These are phyloP conservation scores for Xylaria sp. DNA, from an alignment of 2,329 filamentous ascomycete genomes.

Conservation along the genomic window DNA sequence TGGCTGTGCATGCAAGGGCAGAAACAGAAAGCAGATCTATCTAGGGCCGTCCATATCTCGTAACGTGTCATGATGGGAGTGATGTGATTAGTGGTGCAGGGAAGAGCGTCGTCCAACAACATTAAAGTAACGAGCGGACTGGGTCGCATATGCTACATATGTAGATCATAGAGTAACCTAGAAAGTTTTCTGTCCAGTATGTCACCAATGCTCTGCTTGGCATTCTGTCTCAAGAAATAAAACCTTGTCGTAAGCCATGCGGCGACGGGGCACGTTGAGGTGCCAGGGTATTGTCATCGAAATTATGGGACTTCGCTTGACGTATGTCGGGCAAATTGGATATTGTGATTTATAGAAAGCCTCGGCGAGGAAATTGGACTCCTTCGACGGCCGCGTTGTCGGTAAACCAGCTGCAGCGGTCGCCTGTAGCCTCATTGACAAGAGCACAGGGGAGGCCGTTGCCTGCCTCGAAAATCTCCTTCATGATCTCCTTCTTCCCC, in stretches of 20 bases:
- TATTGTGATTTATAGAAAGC: conserved; percentile 59
- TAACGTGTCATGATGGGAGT: conserved; percentile 33
- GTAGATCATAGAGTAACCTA: conserved; percentile 13
- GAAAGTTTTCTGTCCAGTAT: not conserved
- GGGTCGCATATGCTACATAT: not conserved
- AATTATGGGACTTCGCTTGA: not conserved
- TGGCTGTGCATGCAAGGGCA: not conserved
- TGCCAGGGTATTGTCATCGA: not conserved
- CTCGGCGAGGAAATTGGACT: conserved; percentile 81
- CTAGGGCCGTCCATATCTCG: conserved; percentile 33
- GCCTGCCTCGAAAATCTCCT: conserved; percentile 89
- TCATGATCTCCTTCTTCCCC: conserved; percentile 91
- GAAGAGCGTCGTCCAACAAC: not conserved
- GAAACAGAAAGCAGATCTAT: conserved; percentile 36
- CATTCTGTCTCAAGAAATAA: not conserved
- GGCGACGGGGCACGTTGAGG: not conserved
- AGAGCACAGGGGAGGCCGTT: conserved; percentile 85
- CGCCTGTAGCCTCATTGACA: conserved; percentile 84
- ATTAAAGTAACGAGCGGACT: conserved; percentile 4
- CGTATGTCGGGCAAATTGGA: not conserved
- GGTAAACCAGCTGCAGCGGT: conserved; percentile 95
- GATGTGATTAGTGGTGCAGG: conserved; percentile 5
- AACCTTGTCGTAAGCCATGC: not conserved
- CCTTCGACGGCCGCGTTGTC: conserved; percentile 87
- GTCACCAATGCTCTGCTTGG: not conserved